Percentiles rank a stretch among this genome's conserved stretches.
These are phyloP conservation scores for Thielaviopsis ethacetica DNA, from an alignment of 2,329 filamentous ascomycete species.

Conservation along the genomic window DNA sequence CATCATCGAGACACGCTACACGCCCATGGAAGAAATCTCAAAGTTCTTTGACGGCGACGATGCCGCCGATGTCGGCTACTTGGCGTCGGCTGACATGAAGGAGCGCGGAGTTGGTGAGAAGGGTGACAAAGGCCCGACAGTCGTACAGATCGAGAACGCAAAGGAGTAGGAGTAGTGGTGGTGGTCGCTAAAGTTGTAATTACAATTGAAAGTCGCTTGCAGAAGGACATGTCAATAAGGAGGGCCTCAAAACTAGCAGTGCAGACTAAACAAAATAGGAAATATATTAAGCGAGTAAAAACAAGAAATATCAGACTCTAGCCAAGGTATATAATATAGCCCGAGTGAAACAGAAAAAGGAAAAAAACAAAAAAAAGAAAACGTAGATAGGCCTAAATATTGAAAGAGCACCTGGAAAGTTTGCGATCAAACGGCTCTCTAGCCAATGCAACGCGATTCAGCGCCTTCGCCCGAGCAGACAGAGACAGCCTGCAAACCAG, in stretches of 20 bases:
- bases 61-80: conserved; percentile 13
- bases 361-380: background rate
- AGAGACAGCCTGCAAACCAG: background rate
- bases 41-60: conserved; percentile 24
- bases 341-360: too few species aligned
- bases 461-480: background rate
- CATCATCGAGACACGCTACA: conserved; percentile 23
- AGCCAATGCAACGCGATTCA: background rate
- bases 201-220: too few species aligned
- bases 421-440: background rate
- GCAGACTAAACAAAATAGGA: too few species aligned
- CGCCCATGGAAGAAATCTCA: conserved; percentile 24
- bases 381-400: background rate
- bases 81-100: conserved; percentile 1
- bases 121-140: background rate
- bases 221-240: too few species aligned
- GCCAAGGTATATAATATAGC: too few species aligned
- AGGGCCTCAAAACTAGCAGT: too few species aligned
- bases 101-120: background rate
- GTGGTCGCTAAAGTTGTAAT: too few species aligned
- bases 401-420: background rate
- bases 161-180: too few species aligned
- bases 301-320: too few species aligned
- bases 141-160: background rate
- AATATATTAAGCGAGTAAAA: too few species aligned